phyloP scores from a whole-genome alignment of 257 asterid species.

The Nicotiana tomentosiformis region DNA sequence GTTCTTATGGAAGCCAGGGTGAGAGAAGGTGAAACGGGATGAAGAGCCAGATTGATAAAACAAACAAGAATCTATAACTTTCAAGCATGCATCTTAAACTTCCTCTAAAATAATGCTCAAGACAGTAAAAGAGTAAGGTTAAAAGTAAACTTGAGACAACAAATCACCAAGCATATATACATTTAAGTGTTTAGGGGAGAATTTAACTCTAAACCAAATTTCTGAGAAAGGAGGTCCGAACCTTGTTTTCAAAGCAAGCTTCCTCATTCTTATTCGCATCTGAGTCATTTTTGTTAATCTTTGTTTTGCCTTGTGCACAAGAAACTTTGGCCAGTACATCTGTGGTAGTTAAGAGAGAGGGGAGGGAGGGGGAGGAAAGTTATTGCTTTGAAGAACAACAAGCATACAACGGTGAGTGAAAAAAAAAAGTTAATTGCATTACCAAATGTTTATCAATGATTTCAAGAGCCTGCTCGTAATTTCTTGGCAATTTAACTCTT shows the following conservation, averaged over 20 bases:
- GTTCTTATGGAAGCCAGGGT: background rate
- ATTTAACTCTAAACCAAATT: background rate
- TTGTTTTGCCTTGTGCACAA: slow-evolving; percentile 86
- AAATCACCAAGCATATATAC: background rate
- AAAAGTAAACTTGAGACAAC: background rate
- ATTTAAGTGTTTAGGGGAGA: background rate
- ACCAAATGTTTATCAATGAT: slow-evolving; percentile 94
- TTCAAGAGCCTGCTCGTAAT: slow-evolving; percentile 87
- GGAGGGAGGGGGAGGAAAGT: background rate
- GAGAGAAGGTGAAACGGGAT: background rate
- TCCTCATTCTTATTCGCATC: slow-evolving; percentile 98
- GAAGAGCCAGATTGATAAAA: background rate
- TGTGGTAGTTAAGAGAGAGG: slow-evolving; percentile 19
- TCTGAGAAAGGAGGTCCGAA: slow-evolving; percentile 10
- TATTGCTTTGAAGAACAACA: slow-evolving; percentile 2
- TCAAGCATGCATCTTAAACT: background rate
- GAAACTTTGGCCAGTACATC: slow-evolving; percentile 91
- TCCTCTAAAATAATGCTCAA: background rate
- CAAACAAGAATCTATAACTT: background rate
- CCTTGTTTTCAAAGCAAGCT: slow-evolving; percentile 94
- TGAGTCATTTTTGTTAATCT: slow-evolving; percentile 95
- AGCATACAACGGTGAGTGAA: background rate
- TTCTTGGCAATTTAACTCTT: slow-evolving; percentile 87
- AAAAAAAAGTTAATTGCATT: slow-evolving; percentile 8
- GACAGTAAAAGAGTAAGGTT: background rate